Percentiles rank a stretch among this genome's conserved stretches.
Conservation (phyloP, 2,329 filamentous ascomycete genomes). For the Leptosphaerulina australis region DNA sequence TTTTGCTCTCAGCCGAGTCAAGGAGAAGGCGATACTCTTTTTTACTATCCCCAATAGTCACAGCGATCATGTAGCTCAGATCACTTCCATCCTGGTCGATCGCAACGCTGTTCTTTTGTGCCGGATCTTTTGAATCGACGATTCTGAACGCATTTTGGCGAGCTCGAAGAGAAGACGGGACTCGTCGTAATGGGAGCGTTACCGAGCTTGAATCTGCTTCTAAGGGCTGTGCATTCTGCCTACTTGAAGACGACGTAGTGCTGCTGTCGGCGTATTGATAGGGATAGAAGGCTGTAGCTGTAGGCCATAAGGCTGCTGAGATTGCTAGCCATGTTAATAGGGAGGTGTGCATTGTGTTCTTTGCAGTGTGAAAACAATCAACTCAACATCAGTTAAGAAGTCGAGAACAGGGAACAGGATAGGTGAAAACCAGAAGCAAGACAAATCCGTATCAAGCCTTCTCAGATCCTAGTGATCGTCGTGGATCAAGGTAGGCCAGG, state of each 20-base stretch:
- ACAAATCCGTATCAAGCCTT: not conserved
- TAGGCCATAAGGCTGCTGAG: conserved; percentile 34
- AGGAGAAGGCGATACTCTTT: conserved; percentile 61
- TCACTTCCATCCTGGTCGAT: conserved; percentile 62
- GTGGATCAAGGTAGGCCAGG: conserved; percentile 10
- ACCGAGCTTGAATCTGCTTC: conserved; percentile 12
- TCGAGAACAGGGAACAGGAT: not conserved
- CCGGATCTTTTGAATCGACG: conserved; percentile 36
- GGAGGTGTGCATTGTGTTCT: conserved; percentile 34
- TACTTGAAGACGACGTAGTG: conserved; percentile 8
- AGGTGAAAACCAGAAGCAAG: not conserved
- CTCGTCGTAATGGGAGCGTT: conserved; percentile 40
- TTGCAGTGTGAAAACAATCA: not conserved
- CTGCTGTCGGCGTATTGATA: conserved; percentile 31
- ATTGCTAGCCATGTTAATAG: conserved; percentile 30
- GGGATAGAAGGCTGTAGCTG: conserved; percentile 45
- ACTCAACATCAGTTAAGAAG: conserved; percentile 15
- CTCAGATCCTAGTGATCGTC: conserved; percentile 2
- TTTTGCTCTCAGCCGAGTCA: conserved; percentile 66
- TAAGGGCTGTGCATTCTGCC: conserved; percentile 14
- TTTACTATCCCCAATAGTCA: conserved; percentile 57
- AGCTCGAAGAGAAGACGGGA: conserved; percentile 37
- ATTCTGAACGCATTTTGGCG: conserved; percentile 59
- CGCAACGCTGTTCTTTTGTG: conserved; percentile 54
- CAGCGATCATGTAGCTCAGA: conserved; percentile 60